Evolutionary conservation across 1,139 yeast species (phyloP).

Genomic region (Candida sojae): DNA sequence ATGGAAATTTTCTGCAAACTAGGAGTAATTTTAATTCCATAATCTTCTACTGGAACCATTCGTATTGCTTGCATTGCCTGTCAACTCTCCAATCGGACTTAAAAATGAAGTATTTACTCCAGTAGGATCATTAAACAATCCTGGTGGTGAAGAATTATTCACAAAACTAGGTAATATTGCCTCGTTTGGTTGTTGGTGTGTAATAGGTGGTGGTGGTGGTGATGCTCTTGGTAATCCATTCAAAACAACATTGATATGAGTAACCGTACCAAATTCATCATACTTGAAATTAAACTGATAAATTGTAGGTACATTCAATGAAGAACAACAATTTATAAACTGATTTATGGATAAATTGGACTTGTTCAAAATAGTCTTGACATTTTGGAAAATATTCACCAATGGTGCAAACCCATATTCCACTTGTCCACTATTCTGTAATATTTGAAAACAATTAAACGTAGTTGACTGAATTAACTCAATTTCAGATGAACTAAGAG

Average conservation of each 20-base stretch:
- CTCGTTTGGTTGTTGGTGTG: neutral
- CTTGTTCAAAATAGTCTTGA: constrained; percentile 28
- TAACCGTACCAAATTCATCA: constrained; percentile 51
- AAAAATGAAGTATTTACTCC: constrained; percentile 10
- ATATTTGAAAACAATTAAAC: constrained; percentile 34
- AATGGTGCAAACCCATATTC: constrained; percentile 44
- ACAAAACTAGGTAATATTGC: constrained; percentile 10
- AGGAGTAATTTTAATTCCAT: constrained; percentile 17
- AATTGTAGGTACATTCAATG: constrained; percentile 17
- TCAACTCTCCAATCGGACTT: constrained; percentile 14
- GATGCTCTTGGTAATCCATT: constrained; percentile 7
- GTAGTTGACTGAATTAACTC: constrained; percentile 22
- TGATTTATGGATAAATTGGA: constrained; percentile 39
- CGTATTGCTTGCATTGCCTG: constrained; percentile 3
- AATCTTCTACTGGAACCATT: constrained; percentile 17
- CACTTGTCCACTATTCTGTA: constrained; percentile 33
- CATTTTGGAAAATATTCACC: constrained; percentile 32
- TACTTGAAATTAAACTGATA: constrained; percentile 46
- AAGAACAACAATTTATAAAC: constrained; percentile 37
- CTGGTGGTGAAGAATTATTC: constrained; percentile 13
- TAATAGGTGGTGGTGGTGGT: constrained; percentile 10
- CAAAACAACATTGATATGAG: constrained; percentile 37
- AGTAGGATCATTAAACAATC: constrained; percentile 10
- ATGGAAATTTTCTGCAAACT: too few relatives aligned
- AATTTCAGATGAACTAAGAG: constrained; percentile 4